Conservation (phyloP, 2,329 filamentous ascomycete genomes). For the Onygena corvina region DNA sequence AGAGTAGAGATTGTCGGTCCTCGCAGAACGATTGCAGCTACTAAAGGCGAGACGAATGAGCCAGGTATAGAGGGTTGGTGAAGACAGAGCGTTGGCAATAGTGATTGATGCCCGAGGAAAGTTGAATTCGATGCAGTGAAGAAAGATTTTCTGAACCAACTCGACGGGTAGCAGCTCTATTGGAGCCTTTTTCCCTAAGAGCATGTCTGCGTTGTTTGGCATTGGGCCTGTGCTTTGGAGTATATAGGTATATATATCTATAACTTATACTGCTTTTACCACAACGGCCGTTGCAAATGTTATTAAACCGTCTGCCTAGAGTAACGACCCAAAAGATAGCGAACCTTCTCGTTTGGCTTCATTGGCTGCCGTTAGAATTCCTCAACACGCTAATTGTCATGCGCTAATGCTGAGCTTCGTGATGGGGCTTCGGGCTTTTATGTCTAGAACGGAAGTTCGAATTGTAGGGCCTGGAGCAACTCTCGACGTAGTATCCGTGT, state of each 20-base stretch:
- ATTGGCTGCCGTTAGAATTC: neutral
- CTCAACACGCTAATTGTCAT: neutral
- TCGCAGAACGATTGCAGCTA: slow-evolving; percentile 25
- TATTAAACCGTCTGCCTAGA: too few relatives aligned
- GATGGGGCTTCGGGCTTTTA: too few relatives aligned
- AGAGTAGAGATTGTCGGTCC: slow-evolving; percentile 24
- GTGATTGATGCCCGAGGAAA: slow-evolving; percentile 34
- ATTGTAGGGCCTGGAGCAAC: too few relatives aligned
- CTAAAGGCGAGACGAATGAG: slow-evolving; percentile 35
- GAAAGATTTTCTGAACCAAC: slow-evolving; percentile 39
- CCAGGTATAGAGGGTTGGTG: slow-evolving; percentile 32
- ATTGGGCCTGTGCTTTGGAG: neutral
- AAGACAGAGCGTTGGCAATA: slow-evolving; percentile 32
- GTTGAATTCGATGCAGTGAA: slow-evolving; percentile 38
- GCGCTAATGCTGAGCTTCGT: too few relatives aligned
- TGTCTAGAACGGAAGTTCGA: too few relatives aligned
- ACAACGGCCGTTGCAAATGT: too few relatives aligned
- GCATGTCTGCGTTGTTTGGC: neutral
- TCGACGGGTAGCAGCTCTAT: slow-evolving; percentile 15
- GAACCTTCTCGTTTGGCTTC: neutral
- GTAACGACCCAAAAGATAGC: too few relatives aligned
- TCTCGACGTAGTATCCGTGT: too few relatives aligned
- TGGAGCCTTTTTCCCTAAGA: slow-evolving; percentile 6
- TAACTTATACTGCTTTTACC: too few relatives aligned
- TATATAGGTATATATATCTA: neutral